A percentile compares a stretch with the other conserved stretches of the same genome.
Evolutionary conservation across 2,329 filamentous ascomycete genomes (phyloP).

Genomic region (Fusarium sp.): DNA sequence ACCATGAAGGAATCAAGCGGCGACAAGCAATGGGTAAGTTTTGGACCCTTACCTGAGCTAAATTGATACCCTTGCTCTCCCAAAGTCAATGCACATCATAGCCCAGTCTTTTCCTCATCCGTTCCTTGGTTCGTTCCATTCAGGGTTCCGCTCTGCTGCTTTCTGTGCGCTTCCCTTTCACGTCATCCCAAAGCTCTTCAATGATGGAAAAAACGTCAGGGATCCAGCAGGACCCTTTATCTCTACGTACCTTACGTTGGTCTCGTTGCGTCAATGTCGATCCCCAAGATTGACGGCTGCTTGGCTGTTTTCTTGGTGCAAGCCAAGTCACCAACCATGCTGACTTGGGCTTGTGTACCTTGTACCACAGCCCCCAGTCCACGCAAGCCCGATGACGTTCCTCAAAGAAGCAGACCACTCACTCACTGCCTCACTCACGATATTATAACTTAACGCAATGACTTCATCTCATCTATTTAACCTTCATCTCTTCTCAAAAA

Average conservation of each 20-base stretch:
- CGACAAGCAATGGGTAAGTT: constrained; percentile 64
- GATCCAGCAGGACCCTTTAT: constrained; percentile 38
- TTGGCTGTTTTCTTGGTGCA: constrained; percentile 32
- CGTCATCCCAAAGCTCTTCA: constrained; percentile 36
- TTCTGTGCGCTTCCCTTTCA: constrained; percentile 29
- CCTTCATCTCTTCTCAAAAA: not conserved
- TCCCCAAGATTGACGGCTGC: constrained; percentile 29
- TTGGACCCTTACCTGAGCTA: constrained; percentile 30
- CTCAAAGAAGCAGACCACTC: constrained; percentile 18
- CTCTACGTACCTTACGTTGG: constrained; percentile 12
- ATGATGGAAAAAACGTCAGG: constrained; percentile 35
- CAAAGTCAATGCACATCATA: constrained; percentile 18
- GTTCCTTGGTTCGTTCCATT: constrained; percentile 15
- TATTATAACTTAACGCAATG: constrained; percentile 6
- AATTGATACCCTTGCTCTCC: constrained; percentile 7
- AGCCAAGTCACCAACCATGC: constrained; percentile 32
- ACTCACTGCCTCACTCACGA: not conserved
- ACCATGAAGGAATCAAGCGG: constrained; percentile 48
- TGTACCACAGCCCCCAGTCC: constrained; percentile 29
- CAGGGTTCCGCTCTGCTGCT: constrained; percentile 5
- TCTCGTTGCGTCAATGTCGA: constrained; percentile 42
- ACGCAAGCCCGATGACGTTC: constrained; percentile 45
- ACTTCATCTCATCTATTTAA: not conserved
- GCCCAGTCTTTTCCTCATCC: constrained; percentile 30
- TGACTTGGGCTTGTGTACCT: not conserved